These are phyloP conservation scores for Talaromyces rugulosus DNA, from an alignment of 2,329 filamentous ascomycete genomes.

Conservation along the genomic window DNA sequence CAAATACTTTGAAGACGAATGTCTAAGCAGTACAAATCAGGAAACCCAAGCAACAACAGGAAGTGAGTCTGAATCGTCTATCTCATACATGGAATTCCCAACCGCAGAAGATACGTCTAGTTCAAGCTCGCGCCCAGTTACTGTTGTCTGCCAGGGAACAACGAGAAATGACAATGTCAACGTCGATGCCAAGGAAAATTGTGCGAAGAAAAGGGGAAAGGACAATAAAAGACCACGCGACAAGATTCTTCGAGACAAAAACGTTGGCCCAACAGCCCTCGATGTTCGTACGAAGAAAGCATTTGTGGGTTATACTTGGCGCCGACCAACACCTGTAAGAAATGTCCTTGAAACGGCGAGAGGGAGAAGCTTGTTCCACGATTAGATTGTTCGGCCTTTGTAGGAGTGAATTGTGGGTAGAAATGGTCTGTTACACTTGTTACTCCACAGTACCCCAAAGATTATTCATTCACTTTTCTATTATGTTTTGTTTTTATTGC, in stretches of 20 bases:
- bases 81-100: neutral
- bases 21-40: neutral
- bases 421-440: neutral
- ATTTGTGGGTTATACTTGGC: slow-evolving; percentile 88
- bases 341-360: slow-evolving; percentile 31
- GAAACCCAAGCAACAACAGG: neutral
- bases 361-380: slow-evolving; percentile 21
- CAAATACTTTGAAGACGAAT: slow-evolving; percentile 73
- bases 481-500: neutral
- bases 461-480: neutral
- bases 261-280: slow-evolving; percentile 64
- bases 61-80: neutral
- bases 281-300: slow-evolving; percentile 75
- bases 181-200: slow-evolving; percentile 37
- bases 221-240: slow-evolving; percentile 81
- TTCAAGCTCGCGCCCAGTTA: neutral
- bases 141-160: neutral
- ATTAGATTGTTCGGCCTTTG: slow-evolving; percentile 5
- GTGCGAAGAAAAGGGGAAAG: slow-evolving; percentile 50
- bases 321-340: slow-evolving; percentile 39
- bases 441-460: no score
- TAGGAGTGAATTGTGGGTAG: neutral
- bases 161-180: slow-evolving; percentile 4
- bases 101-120: neutral
- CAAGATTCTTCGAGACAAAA: slow-evolving; percentile 70